Base-by-base conservation (phyloP, 768 basidiomycete genomes). In the Hygrocybe coccinea region DNA sequence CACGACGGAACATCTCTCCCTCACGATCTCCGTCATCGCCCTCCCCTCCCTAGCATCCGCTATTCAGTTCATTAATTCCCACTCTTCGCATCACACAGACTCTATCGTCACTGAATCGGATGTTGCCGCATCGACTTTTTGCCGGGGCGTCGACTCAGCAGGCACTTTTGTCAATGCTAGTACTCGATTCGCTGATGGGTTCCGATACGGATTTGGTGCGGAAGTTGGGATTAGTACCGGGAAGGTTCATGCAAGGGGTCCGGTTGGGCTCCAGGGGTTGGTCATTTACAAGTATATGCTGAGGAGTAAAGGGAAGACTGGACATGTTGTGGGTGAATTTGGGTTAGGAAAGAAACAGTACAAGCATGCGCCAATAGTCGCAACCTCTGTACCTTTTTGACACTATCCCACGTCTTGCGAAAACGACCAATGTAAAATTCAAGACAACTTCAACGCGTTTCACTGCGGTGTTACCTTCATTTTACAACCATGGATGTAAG, bases 221-320 rank as follows among this genome's bases (percentile, higher is more conserved):
- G 97, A 98, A 71, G 95, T 99, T 0, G 97, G 97, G 8, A 97
- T 99, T 64, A 90, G 89, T 68, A 99, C 97, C 0, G 95, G 95
- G 1, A 85, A 90, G 65, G 95, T 97, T 54, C 97, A 99, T 65
- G 95, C 97, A 14, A 79, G 95, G 39, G 97, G 97, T 2, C 97
- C 97, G 0, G 95, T 98, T 1, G 95, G 95, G 0, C 76, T 97
- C 51, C 91, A 97, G 60, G 93, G 93, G 1, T 75, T 97, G 60
- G 89, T 94, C 38, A 97, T 86, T 56, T 98, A 99, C 78, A 98
- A 98, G 74, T 99, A 97, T 70, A 84, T 93, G 76, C 71, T 98
- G 73, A 76, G 81, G 71, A 94, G 93, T 70, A 83, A 76, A 62
- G 85, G 74, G 47, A 76, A 76, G 44, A 76, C 71, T 49, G 97